phyloP scores from a whole-genome alignment of 768 basidiomycete genomes.

The Pleurotus pulmonarius region DNA sequence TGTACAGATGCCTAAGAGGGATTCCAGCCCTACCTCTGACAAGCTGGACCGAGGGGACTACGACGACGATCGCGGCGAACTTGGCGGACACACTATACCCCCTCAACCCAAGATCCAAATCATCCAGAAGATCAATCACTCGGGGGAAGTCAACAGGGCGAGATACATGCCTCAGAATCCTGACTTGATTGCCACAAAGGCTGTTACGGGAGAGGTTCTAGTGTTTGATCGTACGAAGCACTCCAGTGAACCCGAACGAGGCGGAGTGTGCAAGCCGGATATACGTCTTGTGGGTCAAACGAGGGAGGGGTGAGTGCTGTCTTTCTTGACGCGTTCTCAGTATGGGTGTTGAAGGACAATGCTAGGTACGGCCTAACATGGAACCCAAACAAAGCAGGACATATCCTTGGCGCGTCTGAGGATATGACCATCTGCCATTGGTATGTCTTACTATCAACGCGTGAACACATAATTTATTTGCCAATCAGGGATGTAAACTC shows the following conservation, averaged over 20 bases:
- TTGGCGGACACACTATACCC: constrained; percentile 87
- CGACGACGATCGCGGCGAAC: constrained; percentile 90
- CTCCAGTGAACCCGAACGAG: constrained; percentile 85
- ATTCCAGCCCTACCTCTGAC: constrained; percentile 61
- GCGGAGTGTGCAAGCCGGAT: constrained; percentile 84
- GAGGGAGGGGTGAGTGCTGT: constrained; percentile 77
- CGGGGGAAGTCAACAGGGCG: constrained; percentile 93
- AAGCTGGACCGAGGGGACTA: constrained; percentile 79
- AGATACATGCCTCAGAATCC: constrained; percentile 99
- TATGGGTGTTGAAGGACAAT: background rate
- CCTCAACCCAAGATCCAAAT: constrained; percentile 85
- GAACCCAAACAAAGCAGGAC: constrained; percentile 81
- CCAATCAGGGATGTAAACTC: constrained; percentile 84
- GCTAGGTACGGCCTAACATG: constrained; percentile 88
- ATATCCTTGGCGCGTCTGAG: constrained; percentile 89
- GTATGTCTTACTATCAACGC: constrained; percentile 35
- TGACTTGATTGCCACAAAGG: constrained; percentile 93
- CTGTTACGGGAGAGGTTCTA: constrained; percentile 84
- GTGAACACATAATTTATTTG: constrained; percentile 6
- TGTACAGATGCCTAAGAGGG: constrained; percentile 87
- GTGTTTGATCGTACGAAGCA: constrained; percentile 99
- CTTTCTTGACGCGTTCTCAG: background rate
- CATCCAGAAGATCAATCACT: constrained; percentile 93
- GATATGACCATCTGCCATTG: constrained; percentile 96
- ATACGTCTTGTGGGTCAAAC: constrained; percentile 87